These are phyloP conservation scores for Penicillium angulare DNA, from an alignment of 495 filamentous ascomycete species.

Conservation along the genomic window DNA sequence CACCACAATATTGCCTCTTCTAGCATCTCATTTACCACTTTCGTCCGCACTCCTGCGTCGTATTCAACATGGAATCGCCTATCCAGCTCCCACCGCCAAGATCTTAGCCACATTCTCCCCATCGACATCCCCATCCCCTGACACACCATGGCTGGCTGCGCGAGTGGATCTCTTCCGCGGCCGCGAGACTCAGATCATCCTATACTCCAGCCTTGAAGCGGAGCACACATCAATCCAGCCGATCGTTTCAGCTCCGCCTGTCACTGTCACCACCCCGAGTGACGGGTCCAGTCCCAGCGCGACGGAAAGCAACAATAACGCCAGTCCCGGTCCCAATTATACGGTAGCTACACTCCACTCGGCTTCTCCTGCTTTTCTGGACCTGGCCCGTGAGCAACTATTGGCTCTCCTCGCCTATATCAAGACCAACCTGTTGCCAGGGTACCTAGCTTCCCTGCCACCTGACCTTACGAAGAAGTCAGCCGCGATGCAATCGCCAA, in stretches of 20 bases:
- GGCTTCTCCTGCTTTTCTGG: conserved; percentile 7
- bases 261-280: too few species aligned
- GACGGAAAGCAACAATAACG: too few species aligned
- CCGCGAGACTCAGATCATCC: conserved; percentile 59
- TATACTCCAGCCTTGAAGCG: conserved; percentile 57
- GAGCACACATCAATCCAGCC: conserved; percentile 20
- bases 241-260: conserved; percentile 17
- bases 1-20: conserved; percentile 40
- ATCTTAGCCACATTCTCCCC: conserved; percentile 42
- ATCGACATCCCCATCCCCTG: conserved; percentile 17
- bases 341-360: conserved; percentile 12
- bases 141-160: conserved; percentile 46
- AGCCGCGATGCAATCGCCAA: not conserved
- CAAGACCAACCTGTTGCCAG: conserved; percentile 23
- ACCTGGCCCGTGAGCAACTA: conserved; percentile 27
- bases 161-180: conserved; percentile 56
- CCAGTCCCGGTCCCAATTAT: conserved; percentile 3
- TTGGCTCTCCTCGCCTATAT: conserved; percentile 27
- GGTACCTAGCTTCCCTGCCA: conserved; percentile 24
- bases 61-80: conserved; percentile 51
- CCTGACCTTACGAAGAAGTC: too few species aligned
- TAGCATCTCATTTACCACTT: conserved; percentile 50
- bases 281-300: not conserved
- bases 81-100: conserved; percentile 36
- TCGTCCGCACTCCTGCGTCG: conserved; percentile 57